A percentile compares a stretch with the other conserved stretches of the same genome.
These are phyloP conservation scores for Silene uniflora DNA, from an alignment of 148 eudicot species.

Conservation along the genomic window DNA sequence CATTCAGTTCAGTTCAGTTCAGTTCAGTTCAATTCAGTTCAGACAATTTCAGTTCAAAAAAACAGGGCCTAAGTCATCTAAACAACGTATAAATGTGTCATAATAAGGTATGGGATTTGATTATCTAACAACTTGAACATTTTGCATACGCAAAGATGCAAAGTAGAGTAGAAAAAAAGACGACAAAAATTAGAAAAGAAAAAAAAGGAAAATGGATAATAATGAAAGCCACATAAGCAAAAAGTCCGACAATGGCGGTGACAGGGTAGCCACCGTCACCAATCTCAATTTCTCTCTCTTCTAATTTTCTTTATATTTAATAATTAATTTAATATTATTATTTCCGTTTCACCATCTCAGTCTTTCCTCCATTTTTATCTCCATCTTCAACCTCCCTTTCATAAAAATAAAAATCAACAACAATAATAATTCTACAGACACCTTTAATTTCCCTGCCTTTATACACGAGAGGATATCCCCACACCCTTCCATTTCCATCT, in stretches of 20 bases:
- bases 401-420: neutral
- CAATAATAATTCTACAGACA: constrained; percentile 33
- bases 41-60: no score
- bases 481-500: constrained; percentile 5
- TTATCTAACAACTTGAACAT: no score
- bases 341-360: neutral
- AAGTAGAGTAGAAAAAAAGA: neutral
- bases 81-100: no score
- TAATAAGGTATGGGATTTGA: no score
- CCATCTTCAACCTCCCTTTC: constrained; percentile 14
- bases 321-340: neutral
- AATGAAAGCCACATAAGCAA: neutral
- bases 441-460: constrained; percentile 16
- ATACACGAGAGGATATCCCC: neutral
- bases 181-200: no score
- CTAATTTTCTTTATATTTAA: neutral
- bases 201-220: no score
- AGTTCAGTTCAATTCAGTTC: no score
- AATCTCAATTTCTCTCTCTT: neutral
- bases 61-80: no score
- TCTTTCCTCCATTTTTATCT: constrained; percentile 12
- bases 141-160: neutral
- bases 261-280: constrained; percentile 10
- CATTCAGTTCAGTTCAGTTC: no score
- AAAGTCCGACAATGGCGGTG: constrained; percentile 28